Evolutionary conservation across 208 protist species (phyloP).

Genomic region (Jaenimonas drosophilae): DNA sequence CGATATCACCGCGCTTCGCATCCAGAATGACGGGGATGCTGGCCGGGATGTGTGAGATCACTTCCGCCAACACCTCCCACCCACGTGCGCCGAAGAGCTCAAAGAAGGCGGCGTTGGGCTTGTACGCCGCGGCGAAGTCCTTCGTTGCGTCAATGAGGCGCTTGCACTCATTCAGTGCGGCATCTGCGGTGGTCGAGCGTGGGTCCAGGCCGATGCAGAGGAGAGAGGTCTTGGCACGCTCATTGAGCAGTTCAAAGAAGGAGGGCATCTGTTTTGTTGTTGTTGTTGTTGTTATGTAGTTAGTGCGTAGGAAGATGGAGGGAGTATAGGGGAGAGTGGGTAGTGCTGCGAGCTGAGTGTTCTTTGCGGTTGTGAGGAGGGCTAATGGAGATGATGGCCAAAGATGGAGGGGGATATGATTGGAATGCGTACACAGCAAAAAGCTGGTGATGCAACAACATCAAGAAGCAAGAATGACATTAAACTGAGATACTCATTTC

Average conservation of each 20-base stretch:
- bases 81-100: conserved; percentile 68
- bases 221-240: conserved; percentile 63
- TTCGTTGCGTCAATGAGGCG: conserved; percentile 65
- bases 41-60: conserved; percentile 53
- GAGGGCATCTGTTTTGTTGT: conserved; percentile 1
- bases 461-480: too few relatives aligned
- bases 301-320: neutral
- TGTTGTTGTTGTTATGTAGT: neutral
- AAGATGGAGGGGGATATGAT: too few relatives aligned
- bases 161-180: conserved; percentile 58
- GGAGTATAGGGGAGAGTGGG: neutral
- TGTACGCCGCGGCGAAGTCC: conserved; percentile 80
- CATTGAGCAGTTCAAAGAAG: conserved; percentile 82
- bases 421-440: too few relatives aligned
- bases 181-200: conserved; percentile 47
- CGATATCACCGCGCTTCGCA: conserved; percentile 85
- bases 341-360: neutral
- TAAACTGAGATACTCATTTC: too few relatives aligned
- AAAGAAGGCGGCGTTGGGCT: conserved; percentile 87
- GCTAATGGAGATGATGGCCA: too few relatives aligned
- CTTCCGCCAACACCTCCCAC: conserved; percentile 48
- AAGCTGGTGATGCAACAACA: too few relatives aligned
- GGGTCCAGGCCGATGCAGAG: conserved; percentile 84
- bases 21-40: conserved; percentile 83
- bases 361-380: too few relatives aligned